Evolutionary conservation across 768 basidiomycete genomes (phyloP).

Genomic region (Lentinus brumalis): DNA sequence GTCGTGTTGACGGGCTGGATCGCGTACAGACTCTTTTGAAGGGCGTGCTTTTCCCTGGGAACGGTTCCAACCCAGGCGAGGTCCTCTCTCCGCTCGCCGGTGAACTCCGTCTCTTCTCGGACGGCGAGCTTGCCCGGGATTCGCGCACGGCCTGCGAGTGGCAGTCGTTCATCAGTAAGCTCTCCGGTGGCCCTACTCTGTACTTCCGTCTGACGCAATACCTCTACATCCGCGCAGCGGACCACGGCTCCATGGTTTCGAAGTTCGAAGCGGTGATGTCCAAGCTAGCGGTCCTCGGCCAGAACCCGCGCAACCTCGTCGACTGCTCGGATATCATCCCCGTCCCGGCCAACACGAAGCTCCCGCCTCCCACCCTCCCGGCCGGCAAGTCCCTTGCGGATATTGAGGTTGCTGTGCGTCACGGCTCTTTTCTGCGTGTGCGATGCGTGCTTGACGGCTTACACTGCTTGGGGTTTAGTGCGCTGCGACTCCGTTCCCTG

Average conservation of each 20-base stretch:
- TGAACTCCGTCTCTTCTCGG: constrained; percentile 39
- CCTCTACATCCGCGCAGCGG: neutral
- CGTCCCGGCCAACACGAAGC: constrained; percentile 6
- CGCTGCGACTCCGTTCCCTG: constrained; percentile 23
- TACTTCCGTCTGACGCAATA: neutral
- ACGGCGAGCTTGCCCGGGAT: constrained; percentile 26
- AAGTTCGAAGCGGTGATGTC: constrained; percentile 18
- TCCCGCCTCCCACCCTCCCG: constrained; percentile 22
- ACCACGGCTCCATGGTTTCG: constrained; percentile 15
- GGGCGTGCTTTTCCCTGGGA: constrained; percentile 25
- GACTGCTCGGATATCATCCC: constrained; percentile 24
- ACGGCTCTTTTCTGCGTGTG: neutral
- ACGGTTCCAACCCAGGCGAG: constrained; percentile 29
- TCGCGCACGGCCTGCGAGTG: constrained; percentile 36
- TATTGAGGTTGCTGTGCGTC: constrained; percentile 24
- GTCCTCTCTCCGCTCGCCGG: constrained; percentile 32
- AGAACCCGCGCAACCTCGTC: constrained; percentile 9
- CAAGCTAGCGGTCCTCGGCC: constrained; percentile 19
- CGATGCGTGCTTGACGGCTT: neutral
- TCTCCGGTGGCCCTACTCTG: neutral
- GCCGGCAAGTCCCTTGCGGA: constrained; percentile 25
- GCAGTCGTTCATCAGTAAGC: constrained; percentile 29
- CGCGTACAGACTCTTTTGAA: constrained; percentile 19
- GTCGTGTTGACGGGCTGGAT: constrained; percentile 26
- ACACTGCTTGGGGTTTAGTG: neutral